phyloP scores from a whole-genome alignment of 805 yeast species.

The Tetrapisispora namnaoensis region DNA sequence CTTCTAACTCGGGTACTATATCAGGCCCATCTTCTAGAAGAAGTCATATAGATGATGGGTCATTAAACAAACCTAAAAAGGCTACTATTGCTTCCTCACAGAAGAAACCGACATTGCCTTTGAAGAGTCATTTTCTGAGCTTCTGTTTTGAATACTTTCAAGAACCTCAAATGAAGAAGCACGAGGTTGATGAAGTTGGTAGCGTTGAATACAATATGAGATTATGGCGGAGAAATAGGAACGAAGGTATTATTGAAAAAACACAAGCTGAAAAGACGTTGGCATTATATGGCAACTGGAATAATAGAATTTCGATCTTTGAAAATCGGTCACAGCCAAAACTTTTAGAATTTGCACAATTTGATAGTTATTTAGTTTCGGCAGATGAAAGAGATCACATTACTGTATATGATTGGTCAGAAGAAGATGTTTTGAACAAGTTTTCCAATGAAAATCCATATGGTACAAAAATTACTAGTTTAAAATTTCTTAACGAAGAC shows the following conservation, averaged over 20 bases:
- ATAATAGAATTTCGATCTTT: conserved; percentile 44
- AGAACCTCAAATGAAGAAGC: conserved; percentile 85
- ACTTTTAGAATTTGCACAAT: conserved; percentile 73
- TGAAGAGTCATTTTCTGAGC: conserved; percentile 56
- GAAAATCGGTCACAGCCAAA: conserved; percentile 76
- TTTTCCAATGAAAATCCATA: conserved; percentile 79
- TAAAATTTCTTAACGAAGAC: conserved; percentile 83
- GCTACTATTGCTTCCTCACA: background rate
- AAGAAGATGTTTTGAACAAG: conserved; percentile 44
- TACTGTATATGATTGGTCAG: conserved; percentile 82
- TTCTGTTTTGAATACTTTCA: conserved; percentile 85
- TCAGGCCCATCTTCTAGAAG: background rate
- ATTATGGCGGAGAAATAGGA: conserved; percentile 83
- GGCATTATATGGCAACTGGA: conserved; percentile 83
- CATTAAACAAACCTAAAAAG: background rate
- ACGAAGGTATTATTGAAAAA: conserved; percentile 74
- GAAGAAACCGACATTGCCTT: conserved; percentile 34
- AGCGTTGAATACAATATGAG: conserved; percentile 73
- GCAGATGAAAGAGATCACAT: conserved; percentile 79
- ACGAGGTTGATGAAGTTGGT: conserved; percentile 86
- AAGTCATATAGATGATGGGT: background rate
- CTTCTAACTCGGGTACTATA: background rate
- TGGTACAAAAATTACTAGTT: conserved; percentile 82
- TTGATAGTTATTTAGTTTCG: conserved; percentile 72
- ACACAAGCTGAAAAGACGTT: conserved; percentile 85